Conservation (phyloP, 768 basidiomycete genomes). For the Hypholoma sublateritium region DNA sequence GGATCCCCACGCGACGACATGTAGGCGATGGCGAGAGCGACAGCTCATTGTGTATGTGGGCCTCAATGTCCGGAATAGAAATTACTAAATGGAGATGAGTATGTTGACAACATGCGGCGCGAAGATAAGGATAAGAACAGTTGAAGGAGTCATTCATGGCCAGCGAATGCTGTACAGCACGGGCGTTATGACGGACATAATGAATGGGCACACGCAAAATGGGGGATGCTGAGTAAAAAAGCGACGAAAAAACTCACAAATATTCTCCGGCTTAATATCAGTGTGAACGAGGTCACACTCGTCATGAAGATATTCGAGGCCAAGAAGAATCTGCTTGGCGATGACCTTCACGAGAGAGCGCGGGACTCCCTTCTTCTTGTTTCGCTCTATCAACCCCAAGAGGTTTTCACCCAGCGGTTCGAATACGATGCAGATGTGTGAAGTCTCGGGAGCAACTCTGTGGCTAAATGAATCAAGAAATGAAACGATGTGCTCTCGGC, state of each 20-base stretch:
- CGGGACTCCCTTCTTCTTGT: conserved; percentile 84
- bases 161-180: conserved; percentile 8
- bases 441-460: conserved; percentile 57
- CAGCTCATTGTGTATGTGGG: conserved; percentile 70
- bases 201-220: conserved; percentile 2
- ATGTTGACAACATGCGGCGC: conserved; percentile 17
- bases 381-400: conserved; percentile 69
- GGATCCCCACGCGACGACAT: conserved; percentile 80
- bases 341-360: conserved; percentile 82
- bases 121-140: conserved; percentile 26
- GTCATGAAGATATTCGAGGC: conserved; percentile 89
- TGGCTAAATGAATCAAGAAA: conserved; percentile 91
- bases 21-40: conserved; percentile 68
- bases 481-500: conserved; percentile 79
- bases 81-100: conserved; percentile 58
- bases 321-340: conserved; percentile 82
- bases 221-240: conserved; percentile 4
- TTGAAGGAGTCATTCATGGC: conserved; percentile 20
- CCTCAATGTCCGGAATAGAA: conserved; percentile 78
- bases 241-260: conserved; percentile 55
- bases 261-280: conserved; percentile 94
- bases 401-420: conserved; percentile 83
- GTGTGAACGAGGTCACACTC: conserved; percentile 94
- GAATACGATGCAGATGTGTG: conserved; percentile 90
- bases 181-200: conserved; percentile 8